Conservation (phyloP, 306 rosid species). For the Fragaria vesca region DNA sequence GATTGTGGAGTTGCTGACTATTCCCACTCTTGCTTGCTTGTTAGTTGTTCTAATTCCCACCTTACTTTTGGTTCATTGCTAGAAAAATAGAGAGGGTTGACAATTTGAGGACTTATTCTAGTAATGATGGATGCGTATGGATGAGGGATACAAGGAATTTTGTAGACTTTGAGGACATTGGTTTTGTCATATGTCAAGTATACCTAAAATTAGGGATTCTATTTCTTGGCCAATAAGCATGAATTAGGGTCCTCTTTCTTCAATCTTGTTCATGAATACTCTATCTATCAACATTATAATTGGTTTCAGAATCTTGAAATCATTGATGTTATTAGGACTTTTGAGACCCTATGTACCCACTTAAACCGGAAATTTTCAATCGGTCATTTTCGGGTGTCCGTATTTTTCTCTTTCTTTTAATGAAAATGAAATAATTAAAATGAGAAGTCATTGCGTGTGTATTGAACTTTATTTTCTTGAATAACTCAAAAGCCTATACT, state of each 20-base stretch:
- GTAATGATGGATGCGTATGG: background rate
- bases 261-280: background rate
- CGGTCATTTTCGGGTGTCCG: too few species aligned
- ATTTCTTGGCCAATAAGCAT: background rate
- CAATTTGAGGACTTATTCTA: background rate
- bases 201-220: background rate
- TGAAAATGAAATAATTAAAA: too few species aligned
- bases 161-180: background rate
- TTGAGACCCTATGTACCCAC: background rate
- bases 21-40: conserved; percentile 16
- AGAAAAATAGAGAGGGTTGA: background rate
- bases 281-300: background rate
- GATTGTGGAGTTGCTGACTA: conserved; percentile 27
- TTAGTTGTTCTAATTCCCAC: conserved; percentile 25
- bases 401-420: too few species aligned
- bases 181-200: background rate
- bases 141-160: background rate
- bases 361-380: too few species aligned
- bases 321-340: background rate
- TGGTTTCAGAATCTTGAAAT: too few species aligned
- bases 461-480: too few species aligned
- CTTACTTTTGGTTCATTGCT: background rate
- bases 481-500: too few species aligned
- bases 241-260: background rate
- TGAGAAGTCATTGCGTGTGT: too few species aligned